These are phyloP conservation scores for Glonium stellatum DNA, from an alignment of 495 filamentous ascomycete genomes.

Conservation along the genomic window DNA sequence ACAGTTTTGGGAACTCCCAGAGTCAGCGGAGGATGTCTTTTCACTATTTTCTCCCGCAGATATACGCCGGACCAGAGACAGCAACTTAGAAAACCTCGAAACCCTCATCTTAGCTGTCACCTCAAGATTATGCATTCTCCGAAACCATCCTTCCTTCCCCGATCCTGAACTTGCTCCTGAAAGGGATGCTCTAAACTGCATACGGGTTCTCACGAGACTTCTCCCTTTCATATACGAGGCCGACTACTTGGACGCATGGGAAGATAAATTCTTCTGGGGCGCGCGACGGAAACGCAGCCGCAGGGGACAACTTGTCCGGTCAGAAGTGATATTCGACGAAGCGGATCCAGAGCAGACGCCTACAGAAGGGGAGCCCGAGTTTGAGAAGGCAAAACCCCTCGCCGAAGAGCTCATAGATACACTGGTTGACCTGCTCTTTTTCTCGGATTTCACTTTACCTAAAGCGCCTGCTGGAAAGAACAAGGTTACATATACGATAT, in stretches of 20 bases:
- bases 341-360: slow-evolving; percentile 43
- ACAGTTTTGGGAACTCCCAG: slow-evolving; percentile 97
- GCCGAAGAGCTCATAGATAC: slow-evolving; percentile 93
- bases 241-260: slow-evolving; percentile 79
- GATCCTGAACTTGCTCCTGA: slow-evolving; percentile 85
- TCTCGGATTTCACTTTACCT: slow-evolving; percentile 79
- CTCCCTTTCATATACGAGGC: slow-evolving; percentile 91
- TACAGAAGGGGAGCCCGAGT: slow-evolving; percentile 49
- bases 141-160: slow-evolving; percentile 84
- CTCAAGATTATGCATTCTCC: slow-evolving; percentile 70
- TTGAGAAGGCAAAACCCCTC: slow-evolving; percentile 77
- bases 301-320: slow-evolving; percentile 45
- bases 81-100: slow-evolving; percentile 81
- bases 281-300: slow-evolving; percentile 57
- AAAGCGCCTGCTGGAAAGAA: slow-evolving; percentile 55
- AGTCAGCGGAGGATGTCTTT: slow-evolving; percentile 93
- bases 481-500: slow-evolving; percentile 90
- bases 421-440: slow-evolving; percentile 85
- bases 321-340: slow-evolving; percentile 86
- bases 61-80: slow-evolving; percentile 84
- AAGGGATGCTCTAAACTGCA: slow-evolving; percentile 84
- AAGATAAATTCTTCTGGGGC: slow-evolving; percentile 88
- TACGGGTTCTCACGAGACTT: slow-evolving; percentile 83
- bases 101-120: slow-evolving; percentile 78
- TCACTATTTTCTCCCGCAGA: slow-evolving; percentile 91